Evolutionary conservation across 192 early-diverging fungal genomes (phyloP).

Genomic region (Backusella luteola): DNA sequence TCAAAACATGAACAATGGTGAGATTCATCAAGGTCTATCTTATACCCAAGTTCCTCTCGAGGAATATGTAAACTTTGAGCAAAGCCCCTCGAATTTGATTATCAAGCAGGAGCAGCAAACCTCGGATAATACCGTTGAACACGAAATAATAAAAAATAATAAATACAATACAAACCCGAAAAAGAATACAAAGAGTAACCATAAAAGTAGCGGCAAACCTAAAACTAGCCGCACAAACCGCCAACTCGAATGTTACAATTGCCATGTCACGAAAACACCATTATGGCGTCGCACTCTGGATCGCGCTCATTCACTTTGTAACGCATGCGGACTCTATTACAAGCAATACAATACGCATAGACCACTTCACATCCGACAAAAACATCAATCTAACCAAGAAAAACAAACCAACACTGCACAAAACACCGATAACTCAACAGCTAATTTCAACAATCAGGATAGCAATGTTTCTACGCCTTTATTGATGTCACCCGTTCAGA

Average conservation of each 20-base stretch:
- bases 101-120: neutral
- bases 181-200: conserved; percentile 9
- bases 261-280: conserved; percentile 82
- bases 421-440: neutral
- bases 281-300: conserved; percentile 86
- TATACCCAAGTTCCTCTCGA: conserved; percentile 3
- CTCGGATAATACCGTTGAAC: conserved; percentile 12
- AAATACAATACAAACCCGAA: conserved; percentile 9
- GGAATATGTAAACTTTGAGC: conserved; percentile 5
- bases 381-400: conserved; percentile 10
- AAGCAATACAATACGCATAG: conserved; percentile 88
- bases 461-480: neutral
- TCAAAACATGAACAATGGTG: neutral
- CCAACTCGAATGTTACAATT: conserved; percentile 61
- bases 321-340: conserved; percentile 94
- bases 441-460: neutral
- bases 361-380: conserved; percentile 52
- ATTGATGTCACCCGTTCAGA: neutral
- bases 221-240: conserved; percentile 37
- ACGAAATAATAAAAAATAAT: neutral
- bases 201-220: neutral
- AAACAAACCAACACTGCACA: conserved; percentile 1
- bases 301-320: conserved; percentile 83
- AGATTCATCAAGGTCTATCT: neutral
- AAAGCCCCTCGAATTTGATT: neutral